Conservation (phyloP, 768 basidiomycete genomes). For the Psilocybe cyanescens region DNA sequence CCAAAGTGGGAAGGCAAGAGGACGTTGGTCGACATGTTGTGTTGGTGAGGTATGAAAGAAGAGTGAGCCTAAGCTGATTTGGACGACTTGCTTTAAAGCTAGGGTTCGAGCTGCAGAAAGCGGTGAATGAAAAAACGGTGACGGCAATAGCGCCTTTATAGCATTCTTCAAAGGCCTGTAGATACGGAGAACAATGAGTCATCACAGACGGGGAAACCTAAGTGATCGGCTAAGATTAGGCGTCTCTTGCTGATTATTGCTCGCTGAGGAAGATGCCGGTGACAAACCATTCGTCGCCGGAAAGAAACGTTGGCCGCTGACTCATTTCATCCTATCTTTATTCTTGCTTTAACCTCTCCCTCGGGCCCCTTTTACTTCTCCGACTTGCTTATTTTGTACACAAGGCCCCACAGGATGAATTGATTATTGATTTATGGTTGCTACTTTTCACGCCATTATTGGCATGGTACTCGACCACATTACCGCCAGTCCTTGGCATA, state of each 20-base stretch:
- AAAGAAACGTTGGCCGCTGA: neutral
- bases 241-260: conserved; percentile 7
- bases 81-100: neutral
- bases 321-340: neutral
- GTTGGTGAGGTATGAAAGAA: neutral
- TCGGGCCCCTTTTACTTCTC: neutral
- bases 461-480: neutral
- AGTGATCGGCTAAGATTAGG: conserved; percentile 12
- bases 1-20: conserved; percentile 27
- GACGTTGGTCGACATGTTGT: neutral
- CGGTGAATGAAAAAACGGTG: conserved; percentile 4
- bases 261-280: conserved; percentile 1
- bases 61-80: neutral
- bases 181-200: conserved; percentile 19
- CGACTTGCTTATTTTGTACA: neutral
- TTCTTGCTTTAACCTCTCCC: neutral
- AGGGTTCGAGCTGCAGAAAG: neutral
- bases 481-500: neutral
- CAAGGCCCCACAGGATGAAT: neutral
- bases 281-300: conserved; percentile 3
- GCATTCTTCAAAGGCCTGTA: conserved; percentile 11
- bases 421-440: neutral
- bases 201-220: conserved; percentile 9
- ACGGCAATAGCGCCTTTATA: conserved; percentile 18
- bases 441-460: neutral